Evolutionary conservation across 2,329 filamentous ascomycete species (phyloP).

Genomic region (Fusarium pseudonygamai): DNA sequence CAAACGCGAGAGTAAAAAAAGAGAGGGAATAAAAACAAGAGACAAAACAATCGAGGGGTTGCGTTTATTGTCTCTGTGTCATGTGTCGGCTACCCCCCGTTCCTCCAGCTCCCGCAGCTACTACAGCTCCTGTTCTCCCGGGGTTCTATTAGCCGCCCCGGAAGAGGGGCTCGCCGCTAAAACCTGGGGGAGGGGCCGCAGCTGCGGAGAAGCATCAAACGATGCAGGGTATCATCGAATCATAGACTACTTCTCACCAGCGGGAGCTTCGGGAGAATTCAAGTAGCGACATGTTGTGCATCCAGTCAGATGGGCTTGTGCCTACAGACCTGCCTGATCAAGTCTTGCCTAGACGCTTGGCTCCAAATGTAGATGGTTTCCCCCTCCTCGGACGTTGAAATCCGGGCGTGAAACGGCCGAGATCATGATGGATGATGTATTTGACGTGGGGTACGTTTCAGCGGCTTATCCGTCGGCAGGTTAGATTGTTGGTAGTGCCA

Average conservation of each 20-base stretch:
- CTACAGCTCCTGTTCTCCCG: conserved; percentile 7
- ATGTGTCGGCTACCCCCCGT: conserved; percentile 30
- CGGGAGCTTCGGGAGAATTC: conserved; percentile 29
- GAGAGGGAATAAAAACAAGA: conserved; percentile 19
- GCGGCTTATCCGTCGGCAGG: neutral
- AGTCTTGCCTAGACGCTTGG: conserved; percentile 25
- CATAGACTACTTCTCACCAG: conserved; percentile 1
- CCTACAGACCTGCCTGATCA: conserved; percentile 17
- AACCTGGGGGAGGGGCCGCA: conserved; percentile 36
- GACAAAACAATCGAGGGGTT: conserved; percentile 30
- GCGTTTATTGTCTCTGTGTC: conserved; percentile 30
- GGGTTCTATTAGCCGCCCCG: conserved; percentile 36
- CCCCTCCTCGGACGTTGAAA: conserved; percentile 30
- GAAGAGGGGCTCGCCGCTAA: conserved; percentile 31
- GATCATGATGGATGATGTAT: conserved; percentile 26
- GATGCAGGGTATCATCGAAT: conserved; percentile 27
- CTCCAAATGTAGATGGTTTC: conserved; percentile 1
- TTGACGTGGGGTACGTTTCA: neutral
- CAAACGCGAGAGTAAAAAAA: neutral
- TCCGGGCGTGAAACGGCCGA: conserved; percentile 25
- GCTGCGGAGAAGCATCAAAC: conserved; percentile 7
- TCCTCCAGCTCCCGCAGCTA: conserved; percentile 4
- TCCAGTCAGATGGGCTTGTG: neutral
- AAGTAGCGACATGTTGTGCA: neutral
- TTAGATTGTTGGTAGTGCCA: neutral